These are phyloP conservation scores for Trichothecium roseum DNA, from an alignment of 2,329 filamentous ascomycete species.

Conservation along the genomic window DNA sequence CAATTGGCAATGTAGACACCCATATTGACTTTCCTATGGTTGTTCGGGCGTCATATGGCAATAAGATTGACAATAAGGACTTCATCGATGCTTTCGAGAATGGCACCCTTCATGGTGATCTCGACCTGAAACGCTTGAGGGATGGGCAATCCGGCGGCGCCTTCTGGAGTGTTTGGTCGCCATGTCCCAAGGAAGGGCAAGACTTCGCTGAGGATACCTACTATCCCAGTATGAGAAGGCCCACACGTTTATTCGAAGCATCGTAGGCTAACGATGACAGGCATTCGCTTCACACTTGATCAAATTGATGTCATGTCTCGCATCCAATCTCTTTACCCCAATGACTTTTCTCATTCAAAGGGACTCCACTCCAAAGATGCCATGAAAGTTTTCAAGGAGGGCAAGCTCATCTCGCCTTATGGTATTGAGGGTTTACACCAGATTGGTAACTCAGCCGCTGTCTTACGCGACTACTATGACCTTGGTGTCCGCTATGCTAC, in stretches of 20 bases:
- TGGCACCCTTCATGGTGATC: conserved; percentile 57
- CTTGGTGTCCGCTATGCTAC: conserved; percentile 83
- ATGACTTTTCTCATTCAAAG: conserved; percentile 61
- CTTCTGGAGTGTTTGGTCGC: conserved; percentile 86
- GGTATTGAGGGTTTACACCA: conserved; percentile 87
- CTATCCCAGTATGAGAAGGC: neutral
- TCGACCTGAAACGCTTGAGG: conserved; percentile 68
- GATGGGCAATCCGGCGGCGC: conserved; percentile 67
- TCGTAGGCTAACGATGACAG: conserved; percentile 17
- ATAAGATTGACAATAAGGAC: conserved; percentile 64
- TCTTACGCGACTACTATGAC: conserved; percentile 62
- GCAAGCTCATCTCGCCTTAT: conserved; percentile 64
- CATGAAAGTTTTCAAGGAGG: conserved; percentile 45
- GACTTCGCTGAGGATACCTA: conserved; percentile 59
- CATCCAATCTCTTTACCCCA: conserved; percentile 52
- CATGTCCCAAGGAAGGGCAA: conserved; percentile 61
- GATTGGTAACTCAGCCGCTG: conserved; percentile 75
- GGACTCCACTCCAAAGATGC: conserved; percentile 51
- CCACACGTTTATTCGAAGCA: neutral
- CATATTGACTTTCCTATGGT: conserved; percentile 80
- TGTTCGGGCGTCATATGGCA: conserved; percentile 56
- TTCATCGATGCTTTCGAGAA: conserved; percentile 69
- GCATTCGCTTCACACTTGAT: conserved; percentile 57
- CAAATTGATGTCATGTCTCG: conserved; percentile 66
- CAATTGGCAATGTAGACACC: conserved; percentile 50